These are phyloP conservation scores for Annulohypoxylon bovei DNA, from an alignment of 495 filamentous ascomycete species.

Conservation along the genomic window DNA sequence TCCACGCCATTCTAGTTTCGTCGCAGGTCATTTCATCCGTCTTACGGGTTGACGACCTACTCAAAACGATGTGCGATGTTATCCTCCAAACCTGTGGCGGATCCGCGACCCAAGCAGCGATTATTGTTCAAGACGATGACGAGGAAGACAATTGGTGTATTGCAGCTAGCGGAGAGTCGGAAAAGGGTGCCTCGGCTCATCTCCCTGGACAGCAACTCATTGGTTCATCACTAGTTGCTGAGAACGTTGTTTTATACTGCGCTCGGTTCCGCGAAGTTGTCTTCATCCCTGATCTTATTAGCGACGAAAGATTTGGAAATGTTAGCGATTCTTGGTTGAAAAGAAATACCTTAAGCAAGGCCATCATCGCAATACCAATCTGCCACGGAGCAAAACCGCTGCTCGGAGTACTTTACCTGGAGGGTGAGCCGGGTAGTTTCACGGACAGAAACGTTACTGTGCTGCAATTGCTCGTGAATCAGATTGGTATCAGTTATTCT, in stretches of 20 bases:
- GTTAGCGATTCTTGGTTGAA: constrained; percentile 75
- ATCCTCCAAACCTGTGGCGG: constrained; percentile 87
- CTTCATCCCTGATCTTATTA: constrained; percentile 82
- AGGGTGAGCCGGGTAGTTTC: constrained; percentile 85
- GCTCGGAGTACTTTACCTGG: constrained; percentile 84
- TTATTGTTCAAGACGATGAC: constrained; percentile 75
- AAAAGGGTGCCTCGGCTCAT: constrained; percentile 70
- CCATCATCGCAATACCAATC: constrained; percentile 87
- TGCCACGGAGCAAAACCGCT: constrained; percentile 77
- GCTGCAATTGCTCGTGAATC: constrained; percentile 85
- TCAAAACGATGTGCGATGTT: constrained; percentile 90
- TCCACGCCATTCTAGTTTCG: constrained; percentile 85
- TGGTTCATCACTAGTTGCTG: constrained; percentile 69
- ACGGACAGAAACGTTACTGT: constrained; percentile 89
- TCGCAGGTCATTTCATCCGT: constrained; percentile 93
- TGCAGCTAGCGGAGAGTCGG: constrained; percentile 77
- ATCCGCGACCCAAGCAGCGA: constrained; percentile 78
- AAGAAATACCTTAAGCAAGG: constrained; percentile 74
- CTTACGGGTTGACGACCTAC: constrained; percentile 80
- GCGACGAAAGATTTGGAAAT: constrained; percentile 88
- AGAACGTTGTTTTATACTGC: constrained; percentile 83
- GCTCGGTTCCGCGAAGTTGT: constrained; percentile 85
- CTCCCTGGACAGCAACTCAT: constrained; percentile 73
- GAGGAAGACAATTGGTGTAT: constrained; percentile 70
- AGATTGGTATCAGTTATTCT: constrained; percentile 87